Percentiles rank a stretch among this genome's conserved stretches.
phyloP scores from a whole-genome alignment of 108 stramenopile species.

The Bacterosira constricta region DNA sequence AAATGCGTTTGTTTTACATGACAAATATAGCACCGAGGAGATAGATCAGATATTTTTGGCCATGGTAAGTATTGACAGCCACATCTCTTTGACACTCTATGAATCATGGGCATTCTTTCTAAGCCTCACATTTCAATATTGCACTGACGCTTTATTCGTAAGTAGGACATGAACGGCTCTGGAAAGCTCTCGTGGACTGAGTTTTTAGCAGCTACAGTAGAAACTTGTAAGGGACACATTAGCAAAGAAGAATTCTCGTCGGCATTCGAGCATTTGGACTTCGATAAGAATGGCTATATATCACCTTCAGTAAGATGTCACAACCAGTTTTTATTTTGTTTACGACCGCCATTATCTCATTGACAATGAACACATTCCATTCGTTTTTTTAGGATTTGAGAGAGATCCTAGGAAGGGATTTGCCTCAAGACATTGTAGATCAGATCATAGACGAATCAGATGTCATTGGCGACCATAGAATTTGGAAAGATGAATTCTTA shows the following conservation, averaged over 20 bases:
- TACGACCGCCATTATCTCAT: background rate
- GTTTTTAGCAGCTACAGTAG: slow-evolving; percentile 88
- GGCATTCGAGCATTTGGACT: slow-evolving; percentile 85
- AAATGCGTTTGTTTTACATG: slow-evolving; percentile 48
- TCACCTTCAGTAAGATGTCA: slow-evolving; percentile 25
- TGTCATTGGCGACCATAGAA: slow-evolving; percentile 38
- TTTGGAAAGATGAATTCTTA: slow-evolving; percentile 25
- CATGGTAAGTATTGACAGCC: slow-evolving; percentile 34
- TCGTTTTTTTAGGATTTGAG: slow-evolving; percentile 42
- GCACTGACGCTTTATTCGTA: slow-evolving; percentile 23
- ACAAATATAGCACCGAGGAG: slow-evolving; percentile 62
- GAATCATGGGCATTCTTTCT: background rate
- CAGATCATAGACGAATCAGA: slow-evolving; percentile 56
- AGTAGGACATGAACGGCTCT: slow-evolving; percentile 73
- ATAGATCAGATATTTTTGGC: slow-evolving; percentile 68
- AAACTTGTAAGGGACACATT: slow-evolving; percentile 60
- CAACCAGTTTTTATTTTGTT: background rate
- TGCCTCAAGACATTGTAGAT: slow-evolving; percentile 44
- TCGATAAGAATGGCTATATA: slow-evolving; percentile 77
- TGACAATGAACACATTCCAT: background rate
- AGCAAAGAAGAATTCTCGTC: slow-evolving; percentile 69
- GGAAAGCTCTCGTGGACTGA: slow-evolving; percentile 83
- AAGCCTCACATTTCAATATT: too few relatives aligned
- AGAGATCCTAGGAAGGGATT: slow-evolving; percentile 52
- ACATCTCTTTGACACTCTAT: background rate